Evolutionary conservation across 148 eudicot species (phyloP), one percentile per base, ranked within the genome.

Genomic region (Euryodendron excelsum): DNA sequence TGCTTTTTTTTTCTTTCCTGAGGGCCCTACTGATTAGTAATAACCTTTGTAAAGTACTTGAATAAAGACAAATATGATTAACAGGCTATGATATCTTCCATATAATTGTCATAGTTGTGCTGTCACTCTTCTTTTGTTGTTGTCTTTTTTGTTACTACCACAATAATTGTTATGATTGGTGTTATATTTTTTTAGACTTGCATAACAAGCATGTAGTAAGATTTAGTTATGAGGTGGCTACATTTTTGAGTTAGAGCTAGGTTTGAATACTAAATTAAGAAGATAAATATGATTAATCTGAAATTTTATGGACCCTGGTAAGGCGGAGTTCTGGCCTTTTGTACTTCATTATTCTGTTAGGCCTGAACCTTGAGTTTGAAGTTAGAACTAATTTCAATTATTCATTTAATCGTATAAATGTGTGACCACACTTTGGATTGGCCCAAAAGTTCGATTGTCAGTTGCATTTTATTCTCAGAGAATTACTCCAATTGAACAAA

Each of bases 31-130:
- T 34, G 30, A 25, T n/a, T 28, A 20, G 30, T 21, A 27, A 48
- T 44, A n/a, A 61, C 77, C 63, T 36, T 61, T 37, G 65, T 68
- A 23, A 52, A 31, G 15, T 12, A 63, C 70, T 20, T 64, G 58
- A 76, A 23, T 59, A 37, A 59, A 15, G 37, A 45, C 12, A 21
- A 63, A 65, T 23, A 23, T 33, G 33, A 10, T 33, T 31, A 23
- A 50, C 27, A 2, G 23, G 60, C 58, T 13, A 18, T 45, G 36
- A 44, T n/a, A 28, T 31, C 33, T 61, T 75, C 25, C 61, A 33
- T 63, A 12, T 23, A 5, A 12, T 45, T 27, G 30, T 48, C 50
- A n/a, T 64, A 5, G 23, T 72, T 65, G 13, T 80, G 58, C 72
- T 33, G 18, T 58, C 20, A n/a, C 27, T 73, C 55, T 8, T 63